Evolutionary conservation across 1,284 basidiomycete genomes (phyloP).

Genomic region (Xerocomus minutiporus): DNA sequence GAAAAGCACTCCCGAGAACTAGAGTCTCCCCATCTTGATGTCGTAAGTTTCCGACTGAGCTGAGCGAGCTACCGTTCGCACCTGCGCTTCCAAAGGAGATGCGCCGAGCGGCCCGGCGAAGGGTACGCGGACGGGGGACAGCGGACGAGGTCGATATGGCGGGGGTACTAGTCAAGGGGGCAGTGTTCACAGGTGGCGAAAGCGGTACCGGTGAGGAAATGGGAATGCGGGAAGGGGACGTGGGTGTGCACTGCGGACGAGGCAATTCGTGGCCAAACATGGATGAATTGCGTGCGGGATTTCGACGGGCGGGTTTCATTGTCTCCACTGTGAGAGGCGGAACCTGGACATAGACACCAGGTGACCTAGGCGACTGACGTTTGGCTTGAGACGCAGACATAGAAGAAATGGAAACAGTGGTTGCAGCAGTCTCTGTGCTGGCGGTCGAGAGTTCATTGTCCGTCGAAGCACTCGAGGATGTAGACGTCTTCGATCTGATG

Average conservation of each 20-base stretch:
- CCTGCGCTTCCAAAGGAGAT: constrained; percentile 28
- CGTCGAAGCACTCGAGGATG: constrained; percentile 31
- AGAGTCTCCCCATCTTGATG: constrained; percentile 15
- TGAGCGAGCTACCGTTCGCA: constrained; percentile 8
- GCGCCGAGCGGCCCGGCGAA: constrained; percentile 33
- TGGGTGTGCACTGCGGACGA: constrained; percentile 30
- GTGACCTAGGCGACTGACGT: constrained; percentile 16
- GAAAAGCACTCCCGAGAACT: constrained; percentile 30
- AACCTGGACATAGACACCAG: constrained; percentile 11
- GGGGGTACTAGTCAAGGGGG: not conserved
- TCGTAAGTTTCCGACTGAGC: constrained; percentile 11
- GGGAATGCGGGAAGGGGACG: constrained; percentile 31
- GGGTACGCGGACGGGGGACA: constrained; percentile 29
- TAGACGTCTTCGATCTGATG: constrained; percentile 22
- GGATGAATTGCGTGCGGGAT: constrained; percentile 29
- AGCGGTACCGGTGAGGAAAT: constrained; percentile 30
- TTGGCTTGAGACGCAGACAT: constrained; percentile 18
- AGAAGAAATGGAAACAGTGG: constrained; percentile 27
- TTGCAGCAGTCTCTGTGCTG: constrained; percentile 33
- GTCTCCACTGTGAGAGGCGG: constrained; percentile 16
- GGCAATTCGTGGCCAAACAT: constrained; percentile 35
- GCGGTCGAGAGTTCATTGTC: constrained; percentile 34
- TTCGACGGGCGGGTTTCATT: constrained; percentile 32
- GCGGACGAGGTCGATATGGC: constrained; percentile 2
- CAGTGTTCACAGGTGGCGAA: constrained; percentile 18